Conservation (phyloP, 306 rosid species). For the Acacia crassicarpa region DNA sequence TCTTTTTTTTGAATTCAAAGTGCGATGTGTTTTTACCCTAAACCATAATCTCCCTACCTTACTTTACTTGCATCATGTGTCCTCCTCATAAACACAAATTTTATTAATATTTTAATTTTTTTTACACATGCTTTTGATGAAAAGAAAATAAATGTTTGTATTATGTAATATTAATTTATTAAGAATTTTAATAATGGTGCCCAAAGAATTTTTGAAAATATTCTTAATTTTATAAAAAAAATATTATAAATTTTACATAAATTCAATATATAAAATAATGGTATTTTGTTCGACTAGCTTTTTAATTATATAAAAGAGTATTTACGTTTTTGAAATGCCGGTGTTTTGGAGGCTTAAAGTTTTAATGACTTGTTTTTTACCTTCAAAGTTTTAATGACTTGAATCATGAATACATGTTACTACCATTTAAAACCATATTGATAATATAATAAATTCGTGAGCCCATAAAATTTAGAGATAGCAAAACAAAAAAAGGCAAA, state of each 20-base stretch:
- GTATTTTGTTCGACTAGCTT: neutral
- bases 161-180: neutral
- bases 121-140: neutral
- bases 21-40: slow-evolving; percentile 21
- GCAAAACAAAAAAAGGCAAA: too few relatives aligned
- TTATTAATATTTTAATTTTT: neutral
- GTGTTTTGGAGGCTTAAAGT: neutral
- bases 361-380: neutral
- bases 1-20: slow-evolving; percentile 40
- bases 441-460: too few relatives aligned
- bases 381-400: neutral
- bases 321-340: neutral
- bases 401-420: neutral
- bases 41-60: neutral
- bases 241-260: too few relatives aligned
- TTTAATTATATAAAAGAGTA: too few relatives aligned
- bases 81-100: neutral
- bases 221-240: neutral
- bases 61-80: neutral
- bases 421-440: neutral
- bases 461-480: too few relatives aligned
- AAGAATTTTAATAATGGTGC: neutral
- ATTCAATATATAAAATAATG: too few relatives aligned
- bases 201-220: neutral
- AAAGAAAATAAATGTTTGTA: neutral